Evolutionary conservation across 495 filamentous ascomycete genomes (phyloP).

Genomic region (Sphaerosporella brunnea): DNA sequence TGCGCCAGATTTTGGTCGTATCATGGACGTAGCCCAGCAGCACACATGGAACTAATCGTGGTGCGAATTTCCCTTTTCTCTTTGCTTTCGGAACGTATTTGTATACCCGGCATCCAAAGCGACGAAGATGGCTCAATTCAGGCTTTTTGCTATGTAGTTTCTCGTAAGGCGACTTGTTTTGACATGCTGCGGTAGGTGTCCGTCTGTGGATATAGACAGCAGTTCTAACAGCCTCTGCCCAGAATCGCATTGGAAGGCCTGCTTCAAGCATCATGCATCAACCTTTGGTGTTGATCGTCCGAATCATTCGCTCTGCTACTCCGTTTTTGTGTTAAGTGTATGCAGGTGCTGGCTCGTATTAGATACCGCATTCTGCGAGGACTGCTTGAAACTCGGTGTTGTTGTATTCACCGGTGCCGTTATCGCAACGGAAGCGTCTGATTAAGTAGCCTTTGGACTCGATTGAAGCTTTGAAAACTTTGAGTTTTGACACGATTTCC

Average conservation of each 20-base stretch:
- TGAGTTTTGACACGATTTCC: no score
- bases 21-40: no score
- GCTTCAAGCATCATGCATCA: conserved; percentile 1
- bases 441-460: not conserved
- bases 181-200: not conserved
- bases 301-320: conserved; percentile 1
- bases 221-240: conserved; percentile 3
- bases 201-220: conserved; percentile 2
- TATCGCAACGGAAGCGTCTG: conserved; percentile 4
- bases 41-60: no score
- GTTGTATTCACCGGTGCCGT: no score
- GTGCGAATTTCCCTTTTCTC: no score
- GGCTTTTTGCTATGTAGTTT: not conserved
- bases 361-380: not conserved
- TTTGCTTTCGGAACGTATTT: no score
- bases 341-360: not conserved
- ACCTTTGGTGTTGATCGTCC: not conserved
- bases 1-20: no score
- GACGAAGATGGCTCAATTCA: conserved; percentile 3
- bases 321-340: conserved; percentile 8
- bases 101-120: conserved; percentile 2
- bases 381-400: not conserved
- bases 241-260: not conserved
- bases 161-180: not conserved
- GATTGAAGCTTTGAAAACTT: no score